A percentile compares a stretch with the other conserved stretches of the same genome.
These are phyloP conservation scores for Pharnaceum exiguum DNA, from an alignment of 148 eudicot genomes.

Conservation along the genomic window DNA sequence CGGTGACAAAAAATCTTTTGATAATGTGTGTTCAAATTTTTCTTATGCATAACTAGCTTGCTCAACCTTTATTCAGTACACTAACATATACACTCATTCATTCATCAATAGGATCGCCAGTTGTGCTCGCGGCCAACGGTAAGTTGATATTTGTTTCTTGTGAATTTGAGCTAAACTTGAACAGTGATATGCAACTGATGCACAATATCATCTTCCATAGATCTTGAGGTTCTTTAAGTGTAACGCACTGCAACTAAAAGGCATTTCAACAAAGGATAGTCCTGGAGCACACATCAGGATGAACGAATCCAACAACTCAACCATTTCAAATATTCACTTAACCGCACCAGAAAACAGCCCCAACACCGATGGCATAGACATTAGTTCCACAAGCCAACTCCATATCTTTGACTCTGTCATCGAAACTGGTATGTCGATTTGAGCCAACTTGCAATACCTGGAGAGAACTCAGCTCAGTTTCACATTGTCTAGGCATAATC, in stretches of 20 bases:
- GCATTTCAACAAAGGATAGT: slow-evolving; percentile 2
- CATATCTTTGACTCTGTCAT: slow-evolving; percentile 43
- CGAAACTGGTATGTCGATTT: slow-evolving; percentile 53
- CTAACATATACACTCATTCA: no score
- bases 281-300: slow-evolving; percentile 11
- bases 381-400: slow-evolving; percentile 61
- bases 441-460: no score
- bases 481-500: not conserved
- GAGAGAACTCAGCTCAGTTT: not conserved
- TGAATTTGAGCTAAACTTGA: not conserved
- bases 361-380: slow-evolving; percentile 95
- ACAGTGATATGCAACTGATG: no score
- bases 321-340: slow-evolving; percentile 36
- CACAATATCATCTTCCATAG: no score
- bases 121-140: slow-evolving; percentile 1
- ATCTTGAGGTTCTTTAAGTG: not conserved
- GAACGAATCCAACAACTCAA: slow-evolving; percentile 1
- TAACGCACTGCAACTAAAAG: slow-evolving; percentile 10
- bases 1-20: not conserved
- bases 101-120: no score
- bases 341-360: slow-evolving; percentile 77
- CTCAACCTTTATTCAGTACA: no score
- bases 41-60: slow-evolving; percentile 1
- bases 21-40: not conserved
- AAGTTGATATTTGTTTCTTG: no score